phyloP scores from a whole-genome alignment of 1,284 basidiomycete genomes.

The Sphagnurus paluster region DNA sequence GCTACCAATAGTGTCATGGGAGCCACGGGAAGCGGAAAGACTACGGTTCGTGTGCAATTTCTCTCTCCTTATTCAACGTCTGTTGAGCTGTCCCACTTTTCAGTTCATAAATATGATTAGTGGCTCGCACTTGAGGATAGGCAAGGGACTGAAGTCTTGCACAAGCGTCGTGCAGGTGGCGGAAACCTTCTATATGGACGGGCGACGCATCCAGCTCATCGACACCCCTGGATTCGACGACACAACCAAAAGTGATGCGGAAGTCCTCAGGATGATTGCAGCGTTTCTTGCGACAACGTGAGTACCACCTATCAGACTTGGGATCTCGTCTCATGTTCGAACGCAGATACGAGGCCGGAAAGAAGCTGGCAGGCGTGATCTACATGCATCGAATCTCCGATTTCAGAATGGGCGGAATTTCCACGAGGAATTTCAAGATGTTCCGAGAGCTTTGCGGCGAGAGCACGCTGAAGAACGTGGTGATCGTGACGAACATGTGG shows the following conservation, averaged over 20 bases:
- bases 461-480: slow-evolving; percentile 42
- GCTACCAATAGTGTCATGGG: background rate
- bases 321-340: background rate
- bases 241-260: slow-evolving; percentile 28
- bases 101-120: slow-evolving; percentile 39
- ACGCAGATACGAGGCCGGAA: slow-evolving; percentile 36
- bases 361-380: slow-evolving; percentile 42
- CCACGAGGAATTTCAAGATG: slow-evolving; percentile 43
- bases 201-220: slow-evolving; percentile 9
- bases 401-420: slow-evolving; percentile 40
- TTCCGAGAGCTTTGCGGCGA: slow-evolving; percentile 48
- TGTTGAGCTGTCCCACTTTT: background rate
- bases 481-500: slow-evolving; percentile 49
- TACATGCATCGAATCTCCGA: slow-evolving; percentile 52
- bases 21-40: background rate
- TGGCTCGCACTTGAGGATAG: slow-evolving; percentile 29
- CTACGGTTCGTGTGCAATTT: background rate
- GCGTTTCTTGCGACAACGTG: slow-evolving; percentile 22
- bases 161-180: slow-evolving; percentile 28
- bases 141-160: slow-evolving; percentile 33
- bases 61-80: background rate
- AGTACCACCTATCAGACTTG: slow-evolving; percentile 3
- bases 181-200: slow-evolving; percentile 27
- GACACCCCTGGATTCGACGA: slow-evolving; percentile 39
- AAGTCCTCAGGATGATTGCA: slow-evolving; percentile 29